Conservation (phyloP, 129 eudicot genomes). For the Lactuca sativa region DNA sequence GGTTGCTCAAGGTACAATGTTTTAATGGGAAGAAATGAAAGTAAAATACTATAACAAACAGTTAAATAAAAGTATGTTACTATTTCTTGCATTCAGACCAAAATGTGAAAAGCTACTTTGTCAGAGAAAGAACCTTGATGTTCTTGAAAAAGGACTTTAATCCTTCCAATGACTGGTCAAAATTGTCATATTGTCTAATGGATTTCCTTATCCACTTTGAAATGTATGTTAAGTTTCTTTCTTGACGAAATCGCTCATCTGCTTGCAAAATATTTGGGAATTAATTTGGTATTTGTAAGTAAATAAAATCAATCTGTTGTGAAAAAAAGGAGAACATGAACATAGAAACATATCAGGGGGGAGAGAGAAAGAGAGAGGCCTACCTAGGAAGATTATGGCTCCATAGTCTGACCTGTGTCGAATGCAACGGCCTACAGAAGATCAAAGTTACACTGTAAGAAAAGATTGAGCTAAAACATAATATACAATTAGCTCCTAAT, state of each 20-base stretch:
- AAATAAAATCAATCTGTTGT: background rate
- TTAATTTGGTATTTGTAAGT: background rate
- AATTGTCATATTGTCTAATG: constrained; percentile 60
- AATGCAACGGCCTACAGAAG: constrained; percentile 83
- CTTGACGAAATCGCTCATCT: constrained; percentile 89
- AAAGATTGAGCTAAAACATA: background rate
- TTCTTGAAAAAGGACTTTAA: constrained; percentile 67
- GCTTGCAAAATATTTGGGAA: constrained; percentile 26
- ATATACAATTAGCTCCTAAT: too few relatives aligned
- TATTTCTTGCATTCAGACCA: too few relatives aligned
- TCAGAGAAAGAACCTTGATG: constrained; percentile 53
- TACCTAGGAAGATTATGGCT: constrained; percentile 92
- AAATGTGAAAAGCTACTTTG: background rate
- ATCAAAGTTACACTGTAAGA: constrained; percentile 3
- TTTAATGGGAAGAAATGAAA: too few relatives aligned
- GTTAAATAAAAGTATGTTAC: too few relatives aligned
- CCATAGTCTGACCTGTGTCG: constrained; percentile 91
- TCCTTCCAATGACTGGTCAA: constrained; percentile 65
- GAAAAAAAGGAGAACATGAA: background rate
- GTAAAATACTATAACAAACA: too few relatives aligned
- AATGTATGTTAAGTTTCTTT: constrained; percentile 60
- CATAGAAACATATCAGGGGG: background rate
- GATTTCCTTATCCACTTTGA: constrained; percentile 96
- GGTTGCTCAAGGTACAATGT: too few relatives aligned
- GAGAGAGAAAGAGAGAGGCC: background rate